These are phyloP conservation scores for Fusarium annulatum DNA, from an alignment of 2,329 filamentous ascomycete species.

Conservation along the genomic window DNA sequence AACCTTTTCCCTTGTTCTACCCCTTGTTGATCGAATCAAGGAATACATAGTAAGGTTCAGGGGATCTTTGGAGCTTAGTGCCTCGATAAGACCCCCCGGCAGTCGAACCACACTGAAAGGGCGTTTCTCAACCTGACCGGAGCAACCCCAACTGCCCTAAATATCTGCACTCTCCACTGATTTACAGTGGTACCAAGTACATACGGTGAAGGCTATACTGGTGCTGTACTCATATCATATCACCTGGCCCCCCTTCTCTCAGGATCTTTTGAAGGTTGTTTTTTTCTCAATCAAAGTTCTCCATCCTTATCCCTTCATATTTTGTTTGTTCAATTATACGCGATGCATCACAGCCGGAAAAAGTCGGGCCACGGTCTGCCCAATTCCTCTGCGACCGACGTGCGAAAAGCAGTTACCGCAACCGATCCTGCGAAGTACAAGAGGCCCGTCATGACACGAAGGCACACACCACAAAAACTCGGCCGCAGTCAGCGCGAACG, in stretches of 20 bases:
- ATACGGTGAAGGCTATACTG: constrained; percentile 26
- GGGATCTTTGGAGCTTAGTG: constrained; percentile 37
- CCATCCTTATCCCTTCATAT: constrained; percentile 4
- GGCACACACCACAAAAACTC: constrained; percentile 60
- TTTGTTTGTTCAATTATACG: constrained; percentile 12
- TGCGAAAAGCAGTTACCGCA: constrained; percentile 61
- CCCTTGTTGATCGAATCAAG: constrained; percentile 39
- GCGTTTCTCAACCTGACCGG: constrained; percentile 28
- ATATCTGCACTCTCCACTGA: constrained; percentile 33
- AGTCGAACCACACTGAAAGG: constrained; percentile 44
- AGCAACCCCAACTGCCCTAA: constrained; percentile 35
- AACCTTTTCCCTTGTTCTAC: constrained; percentile 20
- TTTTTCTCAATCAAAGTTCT: constrained; percentile 22
- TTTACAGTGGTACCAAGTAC: constrained; percentile 39
- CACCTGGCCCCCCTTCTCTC: constrained; percentile 24
- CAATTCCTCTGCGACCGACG: constrained; percentile 66
- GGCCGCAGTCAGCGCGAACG: constrained; percentile 63
- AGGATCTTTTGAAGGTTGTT: constrained; percentile 29
- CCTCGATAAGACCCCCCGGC: constrained; percentile 42
- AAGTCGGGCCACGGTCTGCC: constrained; percentile 66
- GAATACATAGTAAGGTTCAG: constrained; percentile 30
- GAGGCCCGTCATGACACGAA: constrained; percentile 59
- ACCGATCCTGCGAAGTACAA: constrained; percentile 61
- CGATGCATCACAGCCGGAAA: constrained; percentile 68
- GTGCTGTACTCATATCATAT: constrained; percentile 40